These are phyloP conservation scores for Casaregolazyma lundiana DNA, from an alignment of 1,139 yeast species.

Conservation along the genomic window DNA sequence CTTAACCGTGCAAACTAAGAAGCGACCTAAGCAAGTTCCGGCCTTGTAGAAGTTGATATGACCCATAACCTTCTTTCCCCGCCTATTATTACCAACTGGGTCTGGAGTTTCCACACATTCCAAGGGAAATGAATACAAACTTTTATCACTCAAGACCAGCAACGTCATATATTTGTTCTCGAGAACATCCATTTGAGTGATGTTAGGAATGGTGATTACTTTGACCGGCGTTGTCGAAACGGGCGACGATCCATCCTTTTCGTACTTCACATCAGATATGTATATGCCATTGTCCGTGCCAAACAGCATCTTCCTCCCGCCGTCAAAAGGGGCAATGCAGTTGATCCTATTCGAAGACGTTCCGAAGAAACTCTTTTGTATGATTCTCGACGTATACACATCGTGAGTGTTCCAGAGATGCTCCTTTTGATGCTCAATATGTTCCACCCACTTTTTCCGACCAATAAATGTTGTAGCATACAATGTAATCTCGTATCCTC, in stretches of 20 bases:
- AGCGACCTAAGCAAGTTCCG: conserved; percentile 86
- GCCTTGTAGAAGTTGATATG: conserved; percentile 88
- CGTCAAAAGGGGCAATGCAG: conserved; percentile 92
- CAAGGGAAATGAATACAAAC: conserved; percentile 76
- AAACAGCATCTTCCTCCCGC: conserved; percentile 83
- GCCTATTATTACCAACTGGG: conserved; percentile 61
- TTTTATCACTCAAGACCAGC: conserved; percentile 77
- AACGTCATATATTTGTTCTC: conserved; percentile 80
- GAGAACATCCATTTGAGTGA: conserved; percentile 84
- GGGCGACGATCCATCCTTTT: conserved; percentile 36
- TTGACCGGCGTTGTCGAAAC: conserved; percentile 72
- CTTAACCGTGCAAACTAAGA: conserved; percentile 86
- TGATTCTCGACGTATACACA: conserved; percentile 66
- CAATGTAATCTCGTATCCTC: conserved; percentile 63
- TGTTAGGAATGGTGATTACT: conserved; percentile 69
- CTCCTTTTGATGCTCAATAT: conserved; percentile 73
- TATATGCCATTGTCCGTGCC: conserved; percentile 93
- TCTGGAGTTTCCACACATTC: conserved; percentile 60
- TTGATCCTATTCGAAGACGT: conserved; percentile 66
- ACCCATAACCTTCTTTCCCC: conserved; percentile 72
- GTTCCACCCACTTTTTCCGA: conserved; percentile 77
- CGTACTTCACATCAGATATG: conserved; percentile 49
- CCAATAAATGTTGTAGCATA: conserved; percentile 63
- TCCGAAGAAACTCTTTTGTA: conserved; percentile 67
- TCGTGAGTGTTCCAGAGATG: conserved; percentile 68